phyloP scores from a whole-genome alignment of 2,329 filamentous ascomycete genomes.

The Periglandula ipomoeae region DNA sequence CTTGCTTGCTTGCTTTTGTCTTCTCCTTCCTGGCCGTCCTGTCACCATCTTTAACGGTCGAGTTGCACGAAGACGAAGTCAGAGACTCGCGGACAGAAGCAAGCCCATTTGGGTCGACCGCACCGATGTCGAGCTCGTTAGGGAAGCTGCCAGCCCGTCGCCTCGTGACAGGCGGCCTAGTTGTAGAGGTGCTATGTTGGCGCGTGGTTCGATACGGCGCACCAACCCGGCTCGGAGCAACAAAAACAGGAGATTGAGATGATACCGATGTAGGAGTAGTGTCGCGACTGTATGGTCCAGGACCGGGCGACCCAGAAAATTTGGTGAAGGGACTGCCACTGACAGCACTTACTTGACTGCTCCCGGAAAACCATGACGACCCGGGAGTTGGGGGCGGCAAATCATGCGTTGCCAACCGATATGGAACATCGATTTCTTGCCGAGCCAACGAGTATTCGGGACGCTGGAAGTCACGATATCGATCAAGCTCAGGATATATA shows the following conservation, averaged over 20 bases:
- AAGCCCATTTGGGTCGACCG: slow-evolving; percentile 46
- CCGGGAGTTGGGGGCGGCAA: slow-evolving; percentile 55
- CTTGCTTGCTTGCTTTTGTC: slow-evolving; percentile 30
- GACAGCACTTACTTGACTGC: slow-evolving; percentile 46
- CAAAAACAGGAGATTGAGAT: slow-evolving; percentile 60
- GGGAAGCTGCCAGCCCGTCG: slow-evolving; percentile 46
- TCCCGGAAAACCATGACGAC: slow-evolving; percentile 46
- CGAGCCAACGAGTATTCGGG: slow-evolving; percentile 24
- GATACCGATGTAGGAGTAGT: slow-evolving; percentile 72
- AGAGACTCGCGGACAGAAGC: slow-evolving; percentile 59
- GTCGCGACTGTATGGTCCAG: slow-evolving; percentile 63
- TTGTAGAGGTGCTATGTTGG: slow-evolving; percentile 46
- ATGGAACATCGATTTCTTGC: slow-evolving; percentile 37
- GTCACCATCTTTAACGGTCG: slow-evolving; percentile 50
- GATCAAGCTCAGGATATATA: slow-evolving; percentile 52
- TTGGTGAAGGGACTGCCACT: slow-evolving; percentile 67
- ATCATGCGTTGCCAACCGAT: slow-evolving; percentile 53
- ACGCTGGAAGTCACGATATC: slow-evolving; percentile 42
- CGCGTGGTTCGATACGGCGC: slow-evolving; percentile 32
- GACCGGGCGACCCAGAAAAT: slow-evolving; percentile 63
- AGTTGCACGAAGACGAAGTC: slow-evolving; percentile 64
- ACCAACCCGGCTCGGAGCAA: slow-evolving; percentile 37
- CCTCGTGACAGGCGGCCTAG: slow-evolving; percentile 51
- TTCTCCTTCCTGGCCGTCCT: slow-evolving; percentile 32
- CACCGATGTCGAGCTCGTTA: slow-evolving; percentile 36